Percentiles rank a stretch among this genome's conserved stretches.
These are phyloP conservation scores for Proliferodiscus dingleyae DNA, from an alignment of 2,329 filamentous ascomycete species.

Conservation along the genomic window DNA sequence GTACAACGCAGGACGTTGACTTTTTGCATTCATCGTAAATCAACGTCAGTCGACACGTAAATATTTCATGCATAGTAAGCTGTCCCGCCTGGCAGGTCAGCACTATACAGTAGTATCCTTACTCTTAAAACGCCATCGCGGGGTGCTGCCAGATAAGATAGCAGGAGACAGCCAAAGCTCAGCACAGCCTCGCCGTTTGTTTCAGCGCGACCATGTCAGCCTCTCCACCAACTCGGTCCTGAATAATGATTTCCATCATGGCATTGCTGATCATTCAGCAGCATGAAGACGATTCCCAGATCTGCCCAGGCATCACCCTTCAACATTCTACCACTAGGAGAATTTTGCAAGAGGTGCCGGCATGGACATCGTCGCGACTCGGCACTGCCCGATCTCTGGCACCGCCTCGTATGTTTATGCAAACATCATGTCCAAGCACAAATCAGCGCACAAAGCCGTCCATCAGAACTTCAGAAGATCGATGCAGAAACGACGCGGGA, in stretches of 20 bases:
- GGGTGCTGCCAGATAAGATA: too few species aligned
- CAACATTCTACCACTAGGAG: background rate
- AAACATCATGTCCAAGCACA: background rate
- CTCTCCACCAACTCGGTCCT: background rate
- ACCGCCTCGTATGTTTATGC: background rate
- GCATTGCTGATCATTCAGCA: background rate
- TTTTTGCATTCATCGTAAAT: too few species aligned
- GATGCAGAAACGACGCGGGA: background rate
- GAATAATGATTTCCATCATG: background rate
- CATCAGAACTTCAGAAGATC: background rate
- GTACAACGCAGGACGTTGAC: too few species aligned
- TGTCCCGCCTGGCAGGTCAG: too few species aligned
- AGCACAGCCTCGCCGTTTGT: background rate
- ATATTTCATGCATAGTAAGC: too few species aligned
- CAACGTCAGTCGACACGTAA: too few species aligned
- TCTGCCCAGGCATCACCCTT: background rate
- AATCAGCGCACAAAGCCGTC: background rate
- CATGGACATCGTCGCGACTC: background rate
- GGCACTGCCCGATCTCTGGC: background rate
- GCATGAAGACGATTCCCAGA: background rate
- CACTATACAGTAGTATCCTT: too few species aligned
- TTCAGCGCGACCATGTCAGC: background rate
- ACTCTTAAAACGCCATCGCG: too few species aligned
- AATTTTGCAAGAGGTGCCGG: background rate
- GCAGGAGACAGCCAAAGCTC: too few species aligned